Base-by-base conservation (phyloP, 1,284 basidiomycete species). In the Microbotryum silenes-acaulis region DNA sequence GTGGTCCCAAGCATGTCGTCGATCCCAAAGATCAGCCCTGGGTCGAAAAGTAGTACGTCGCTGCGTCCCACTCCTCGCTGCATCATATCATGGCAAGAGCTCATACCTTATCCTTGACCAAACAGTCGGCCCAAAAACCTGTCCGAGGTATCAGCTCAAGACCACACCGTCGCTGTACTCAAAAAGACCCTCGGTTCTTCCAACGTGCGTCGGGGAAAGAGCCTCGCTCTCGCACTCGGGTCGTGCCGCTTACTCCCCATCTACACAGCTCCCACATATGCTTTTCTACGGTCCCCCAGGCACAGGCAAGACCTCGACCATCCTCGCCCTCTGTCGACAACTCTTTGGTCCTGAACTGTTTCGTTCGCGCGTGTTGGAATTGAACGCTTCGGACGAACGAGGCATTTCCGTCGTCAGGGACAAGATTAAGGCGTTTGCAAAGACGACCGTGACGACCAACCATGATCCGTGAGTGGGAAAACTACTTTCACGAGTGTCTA, bases 351-450 rank as follows among this genome's bases (percentile, higher is more conserved):
- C 94, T 57, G 94, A 97, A 69, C 87, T 97, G 72, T 97, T 97
- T 74, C 83, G 86, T 67, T 86, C 88, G 51, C 85, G 96, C 10
- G 93, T 99, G 2, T 83, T 99, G 18, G 96, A 99, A 75, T 80
- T 99, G n/a, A 99, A 99, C 75, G 96, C 96, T 6, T 98, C 96
- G 4, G 96, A 99, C 74, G 96, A 99, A 76, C 86, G 96, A 73
- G 96, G 96, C 53, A 99, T 99, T 74, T 80, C 83, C 55, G 93
- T 98, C 64, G 94, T 99, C 29, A 84, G 96, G 69, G 96, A 98
- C 63, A 98, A 98, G 79, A 89, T 99, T 80, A 99, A 99, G 79
- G 87, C 88, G 73, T 99, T 99, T 77, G 96, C 96, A 23, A 87
- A 91, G 65, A 69, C 75, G 27, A 73, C 76, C 12, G 77, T 78